Conservation (phyloP, 2,329 filamentous ascomycete species). For the Stachybotrys chlorohalonatus region DNA sequence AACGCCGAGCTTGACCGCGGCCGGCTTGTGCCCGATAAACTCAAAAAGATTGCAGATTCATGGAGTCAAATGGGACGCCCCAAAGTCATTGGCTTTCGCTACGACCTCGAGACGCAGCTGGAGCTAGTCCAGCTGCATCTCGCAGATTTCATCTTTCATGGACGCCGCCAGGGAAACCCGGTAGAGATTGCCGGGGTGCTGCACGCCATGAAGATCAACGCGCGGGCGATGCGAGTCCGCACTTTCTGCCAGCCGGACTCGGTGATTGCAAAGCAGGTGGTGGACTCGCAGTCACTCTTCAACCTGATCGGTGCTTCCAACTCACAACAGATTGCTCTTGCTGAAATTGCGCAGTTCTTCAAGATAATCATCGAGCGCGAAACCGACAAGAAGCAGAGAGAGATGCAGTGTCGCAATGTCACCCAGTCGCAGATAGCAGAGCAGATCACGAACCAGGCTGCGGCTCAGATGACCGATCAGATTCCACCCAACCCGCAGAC, state of each 20-base stretch:
- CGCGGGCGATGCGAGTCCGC: conserved; percentile 41
- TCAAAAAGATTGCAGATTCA: conserved; percentile 39
- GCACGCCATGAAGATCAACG: conserved; percentile 42
- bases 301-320: conserved; percentile 37
- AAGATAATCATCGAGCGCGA: conserved; percentile 41
- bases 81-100: conserved; percentile 47
- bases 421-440: background rate
- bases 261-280: conserved; percentile 47
- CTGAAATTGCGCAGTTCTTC: conserved; percentile 45
- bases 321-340: conserved; percentile 33
- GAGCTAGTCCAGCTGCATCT: conserved; percentile 42
- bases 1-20: conserved; percentile 43
- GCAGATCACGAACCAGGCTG: background rate
- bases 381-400: conserved; percentile 13
- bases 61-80: conserved; percentile 46
- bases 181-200: conserved; percentile 38
- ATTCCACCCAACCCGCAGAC: background rate
- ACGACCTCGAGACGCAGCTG: conserved; percentile 52
- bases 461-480: background rate
- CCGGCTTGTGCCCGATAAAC: conserved; percentile 41
- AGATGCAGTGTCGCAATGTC: conserved; percentile 3
- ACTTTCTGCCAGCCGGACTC: conserved; percentile 51
- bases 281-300: conserved; percentile 42
- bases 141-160: conserved; percentile 46
- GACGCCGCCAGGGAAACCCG: conserved; percentile 31